Evolutionary conservation across 2,329 filamentous ascomycete genomes (phyloP).

Genomic region (Fusarium sp.): DNA sequence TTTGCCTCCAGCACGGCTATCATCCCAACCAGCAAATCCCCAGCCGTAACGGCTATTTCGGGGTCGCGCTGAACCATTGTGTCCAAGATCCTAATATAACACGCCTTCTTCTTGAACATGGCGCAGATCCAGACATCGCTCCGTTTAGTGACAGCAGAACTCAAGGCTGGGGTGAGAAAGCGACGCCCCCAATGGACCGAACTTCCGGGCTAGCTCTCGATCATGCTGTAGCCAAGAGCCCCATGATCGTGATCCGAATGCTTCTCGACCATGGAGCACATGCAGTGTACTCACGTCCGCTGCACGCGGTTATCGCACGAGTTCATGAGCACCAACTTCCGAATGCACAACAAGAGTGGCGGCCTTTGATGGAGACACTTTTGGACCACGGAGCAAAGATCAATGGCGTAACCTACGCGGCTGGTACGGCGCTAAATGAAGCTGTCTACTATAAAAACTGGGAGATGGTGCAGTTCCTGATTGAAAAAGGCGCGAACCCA

Average conservation of each 20-base stretch:
- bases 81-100: not conserved
- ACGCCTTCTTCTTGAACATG: not conserved
- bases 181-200: not conserved
- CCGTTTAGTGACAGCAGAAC: not conserved
- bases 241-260: not conserved
- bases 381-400: not conserved
- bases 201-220: not conserved
- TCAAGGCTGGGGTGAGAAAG: not conserved
- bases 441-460: not conserved
- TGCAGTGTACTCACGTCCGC: not conserved
- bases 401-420: fast-evolving
- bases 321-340: not conserved
- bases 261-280: not conserved
- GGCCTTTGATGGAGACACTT: not conserved
- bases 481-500: not conserved
- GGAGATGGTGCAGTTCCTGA: not conserved
- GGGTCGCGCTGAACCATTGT: not conserved
- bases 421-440: not conserved
- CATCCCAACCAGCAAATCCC: not conserved
- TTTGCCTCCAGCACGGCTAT: not conserved
- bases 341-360: not conserved
- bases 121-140: not conserved
- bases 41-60: not conserved
- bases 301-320: not conserved
- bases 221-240: not conserved